Base-by-base conservation (phyloP, 352 stramenopile species). In the Globisporangium orthogonon region DNA sequence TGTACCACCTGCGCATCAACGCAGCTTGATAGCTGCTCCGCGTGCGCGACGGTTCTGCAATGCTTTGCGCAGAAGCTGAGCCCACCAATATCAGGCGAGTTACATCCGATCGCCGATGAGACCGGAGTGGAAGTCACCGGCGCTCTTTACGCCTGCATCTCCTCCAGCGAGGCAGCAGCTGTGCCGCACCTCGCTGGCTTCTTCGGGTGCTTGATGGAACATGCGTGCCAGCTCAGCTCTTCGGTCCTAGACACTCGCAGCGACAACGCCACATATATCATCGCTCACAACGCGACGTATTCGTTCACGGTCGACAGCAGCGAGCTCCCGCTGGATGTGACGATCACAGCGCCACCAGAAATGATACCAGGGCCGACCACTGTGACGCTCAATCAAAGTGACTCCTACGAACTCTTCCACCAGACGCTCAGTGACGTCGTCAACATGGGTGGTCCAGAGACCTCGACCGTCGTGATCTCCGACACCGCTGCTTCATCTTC, bases 151-250 rank as follows among this genome's bases (percentile, higher is more conserved):
- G 23, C 52, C 9, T 64, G 58, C 45, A 40, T 43, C 7, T 39
- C 46, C 14, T 37, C 23, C 46, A 23, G 45, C 40, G 3, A 17
- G n/a, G 2, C 15, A 55, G 3, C 60, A 37, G 51, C 43, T 35
- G 9, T 28, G 37, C 17, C 15, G 33, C 33, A 37, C 6, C 33
- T 60, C 11, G 44, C 18, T 28, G 17, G 3, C 7, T 64, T 64
- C n/a, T 59, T 64, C 52, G 4, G 23, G 6, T 64, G 58, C 35
- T 40, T 60, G 17, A 54, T 46, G 52, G 31, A 44, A 2, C 50
- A 60, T 18, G 35, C 33, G 44, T 64, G 58, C 43, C 58, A 33
- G 39, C 13, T 61, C 2, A 41, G 46, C 41, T 14, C 10, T 7
- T 13, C 35, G 2, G 13, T 4, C 3, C 37, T 46, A 7, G 13